Evolutionary conservation across 2,329 filamentous ascomycete species (phyloP).

Genomic region (Chrysoporthe cubensis): DNA sequence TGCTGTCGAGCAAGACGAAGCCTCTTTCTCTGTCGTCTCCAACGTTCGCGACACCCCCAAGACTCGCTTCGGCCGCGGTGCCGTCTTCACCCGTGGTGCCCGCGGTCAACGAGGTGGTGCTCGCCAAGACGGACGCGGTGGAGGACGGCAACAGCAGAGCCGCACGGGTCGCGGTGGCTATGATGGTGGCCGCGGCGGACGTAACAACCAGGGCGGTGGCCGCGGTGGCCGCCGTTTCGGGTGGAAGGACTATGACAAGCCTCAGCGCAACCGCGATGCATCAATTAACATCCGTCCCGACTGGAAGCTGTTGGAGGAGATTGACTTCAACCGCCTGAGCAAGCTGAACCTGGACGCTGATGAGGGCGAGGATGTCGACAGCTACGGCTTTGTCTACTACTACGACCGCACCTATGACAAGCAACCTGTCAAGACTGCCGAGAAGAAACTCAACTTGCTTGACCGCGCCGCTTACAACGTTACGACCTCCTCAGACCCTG

Average conservation of each 20-base stretch:
- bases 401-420: conserved; percentile 97
- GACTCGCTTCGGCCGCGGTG: conserved; percentile 85
- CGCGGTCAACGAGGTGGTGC: conserved; percentile 77
- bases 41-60: conserved; percentile 87
- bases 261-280: conserved; percentile 91
- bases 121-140: conserved; percentile 55
- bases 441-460: conserved; percentile 84
- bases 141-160: conserved; percentile 55
- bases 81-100: conserved; percentile 84
- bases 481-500: conserved; percentile 91
- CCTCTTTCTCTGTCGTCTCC: conserved; percentile 96
- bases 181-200: conserved; percentile 23
- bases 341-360: conserved; percentile 97
- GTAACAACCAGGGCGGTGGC: conserved; percentile 55
- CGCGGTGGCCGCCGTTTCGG: conserved; percentile 85
- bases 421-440: conserved; percentile 83
- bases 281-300: conserved; percentile 96
- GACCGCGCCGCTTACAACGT: conserved; percentile 98
- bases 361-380: conserved; percentile 92
- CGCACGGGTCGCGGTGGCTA: conserved; percentile 71
- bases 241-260: conserved; percentile 99
- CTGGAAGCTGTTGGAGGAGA: conserved; percentile 96
- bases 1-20: conserved; percentile 84
- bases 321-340: conserved; percentile 92
- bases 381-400: conserved; percentile 97